Conservation (phyloP, 129 eudicot genomes). For the Tagetes erecta region DNA sequence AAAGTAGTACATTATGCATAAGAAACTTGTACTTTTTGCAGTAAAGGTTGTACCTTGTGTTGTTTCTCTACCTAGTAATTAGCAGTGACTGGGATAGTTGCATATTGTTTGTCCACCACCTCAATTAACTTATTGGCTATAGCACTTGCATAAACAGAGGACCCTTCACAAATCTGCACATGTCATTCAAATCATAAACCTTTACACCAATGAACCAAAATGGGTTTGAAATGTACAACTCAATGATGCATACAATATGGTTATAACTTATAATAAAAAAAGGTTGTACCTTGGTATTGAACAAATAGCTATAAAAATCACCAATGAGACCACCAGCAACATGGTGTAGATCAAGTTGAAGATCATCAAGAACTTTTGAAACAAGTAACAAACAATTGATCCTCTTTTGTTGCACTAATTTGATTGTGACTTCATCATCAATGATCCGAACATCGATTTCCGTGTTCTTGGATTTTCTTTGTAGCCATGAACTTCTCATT, state of each 20-base stretch:
- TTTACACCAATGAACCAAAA: slow-evolving; percentile 15
- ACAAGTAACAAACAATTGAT: slow-evolving; percentile 66
- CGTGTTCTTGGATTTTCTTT: slow-evolving; percentile 78
- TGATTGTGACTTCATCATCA: slow-evolving; percentile 90
- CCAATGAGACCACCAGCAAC: slow-evolving; percentile 98
- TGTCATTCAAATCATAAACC: slow-evolving; percentile 28
- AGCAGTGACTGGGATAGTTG: slow-evolving; percentile 54
- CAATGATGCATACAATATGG: slow-evolving; percentile 2
- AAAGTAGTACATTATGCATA: slow-evolving; percentile 21
- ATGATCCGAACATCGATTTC: slow-evolving; percentile 93
- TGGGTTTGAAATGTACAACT: slow-evolving; percentile 14
- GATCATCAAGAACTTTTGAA: slow-evolving; percentile 84
- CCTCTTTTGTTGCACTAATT: slow-evolving; percentile 85
- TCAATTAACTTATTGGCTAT: slow-evolving; percentile 90
- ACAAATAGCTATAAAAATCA: slow-evolving; percentile 79
- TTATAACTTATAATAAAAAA: background rate
- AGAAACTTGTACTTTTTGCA: slow-evolving; percentile 19
- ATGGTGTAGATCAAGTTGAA: slow-evolving; percentile 88
- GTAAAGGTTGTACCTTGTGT: slow-evolving; percentile 24
- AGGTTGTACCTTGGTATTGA: slow-evolving; percentile 80
- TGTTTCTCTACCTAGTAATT: slow-evolving; percentile 39
- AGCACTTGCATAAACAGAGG: slow-evolving; percentile 89
- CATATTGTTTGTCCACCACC: slow-evolving; percentile 84
- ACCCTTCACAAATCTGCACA: slow-evolving; percentile 89
- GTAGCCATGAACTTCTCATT: slow-evolving; percentile 89